phyloP scores from a whole-genome alignment of 495 filamentous ascomycete species.

The Aspergillus coremiiformis region DNA sequence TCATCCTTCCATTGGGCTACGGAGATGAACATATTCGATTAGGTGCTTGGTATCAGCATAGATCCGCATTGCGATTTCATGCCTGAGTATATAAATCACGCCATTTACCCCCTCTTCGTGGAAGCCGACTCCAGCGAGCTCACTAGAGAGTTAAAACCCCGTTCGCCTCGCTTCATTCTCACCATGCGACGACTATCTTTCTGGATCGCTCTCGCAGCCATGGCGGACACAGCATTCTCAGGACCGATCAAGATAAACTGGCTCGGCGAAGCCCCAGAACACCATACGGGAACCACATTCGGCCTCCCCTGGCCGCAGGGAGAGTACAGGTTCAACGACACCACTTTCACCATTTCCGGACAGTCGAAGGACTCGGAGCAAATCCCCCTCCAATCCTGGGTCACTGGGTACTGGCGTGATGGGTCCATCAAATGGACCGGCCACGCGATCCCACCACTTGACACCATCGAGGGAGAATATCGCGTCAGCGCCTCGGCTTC shows the following conservation, averaged over 20 bases:
- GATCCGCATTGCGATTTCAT: neutral
- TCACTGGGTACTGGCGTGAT: conserved; percentile 39
- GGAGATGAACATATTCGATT: neutral
- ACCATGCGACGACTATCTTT: neutral
- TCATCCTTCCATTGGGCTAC: neutral
- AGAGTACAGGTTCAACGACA: conserved; percentile 24
- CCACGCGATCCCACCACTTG: conserved; percentile 27
- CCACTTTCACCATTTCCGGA: conserved; percentile 21
- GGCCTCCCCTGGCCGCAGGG: conserved; percentile 38
- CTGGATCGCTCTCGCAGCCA: neutral
- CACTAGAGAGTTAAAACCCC: neutral
- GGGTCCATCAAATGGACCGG: conserved; percentile 43
- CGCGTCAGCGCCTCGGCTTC: conserved; percentile 7
- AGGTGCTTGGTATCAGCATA: neutral
- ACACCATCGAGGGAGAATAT: conserved; percentile 7
- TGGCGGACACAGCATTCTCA: neutral
- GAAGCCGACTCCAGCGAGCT: neutral
- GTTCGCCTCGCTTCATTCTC: neutral
- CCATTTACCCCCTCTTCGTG: neutral
- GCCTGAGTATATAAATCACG: neutral
- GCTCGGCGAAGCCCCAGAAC: conserved; percentile 28
- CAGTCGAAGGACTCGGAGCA: conserved; percentile 12
- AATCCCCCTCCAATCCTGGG: conserved; percentile 34
- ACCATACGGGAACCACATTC: conserved; percentile 31
- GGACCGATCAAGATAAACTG: conserved; percentile 23